Evolutionary conservation across 208 protist genomes (phyloP), one percentile per base, ranked within the genome.

Genomic region (Acanthamoeba lenticulata): DNA sequence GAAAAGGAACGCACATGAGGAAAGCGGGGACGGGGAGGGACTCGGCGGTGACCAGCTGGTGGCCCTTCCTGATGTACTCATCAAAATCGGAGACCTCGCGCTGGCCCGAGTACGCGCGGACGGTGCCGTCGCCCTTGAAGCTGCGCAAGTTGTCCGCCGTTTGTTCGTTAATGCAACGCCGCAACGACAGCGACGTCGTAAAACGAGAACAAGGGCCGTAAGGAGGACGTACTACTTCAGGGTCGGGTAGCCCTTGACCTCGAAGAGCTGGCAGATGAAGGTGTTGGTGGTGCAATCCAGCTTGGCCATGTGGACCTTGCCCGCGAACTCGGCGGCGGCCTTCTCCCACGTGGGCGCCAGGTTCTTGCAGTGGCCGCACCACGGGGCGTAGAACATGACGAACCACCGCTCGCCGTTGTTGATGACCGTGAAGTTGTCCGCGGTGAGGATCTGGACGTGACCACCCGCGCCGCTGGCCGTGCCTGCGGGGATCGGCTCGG

Each of bases 301-400:
- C 62, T 92, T 92, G 55, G 86, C 86, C 21, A 92, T 49, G 86
- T 92, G 72, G 62, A 92, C 86, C 55, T 74, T 92, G 49, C 86
- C 86, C 62, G 72, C 21, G 27, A 92, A n/a, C 49, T 92, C 86
- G 3, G 40, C 11, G 27, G 86, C 86, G 19, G 42, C 38, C 40
- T 92, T 49, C n/a, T 57, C 86, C 86, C 86, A 92, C 21, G 52
- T 92, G 62, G 86, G 86, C 1, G 86, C 86, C 42, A 92, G 62
- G 86, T 92, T 67, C 86, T 88, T 98, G 98, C 98, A 99, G 97
- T 99, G 98, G 44, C 98, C 98, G 92, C 99, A 99, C 99, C 99
- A 99, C 74, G 98, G 98, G 34, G 98, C 99, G 96, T 99, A 99
- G 94, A 99, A 99, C 95, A 27, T 60, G 52, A 60, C 21, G 52